Base-by-base conservation (phyloP, 1,284 basidiomycete species). In the Microbotryum lychnidis-dioicae region DNA sequence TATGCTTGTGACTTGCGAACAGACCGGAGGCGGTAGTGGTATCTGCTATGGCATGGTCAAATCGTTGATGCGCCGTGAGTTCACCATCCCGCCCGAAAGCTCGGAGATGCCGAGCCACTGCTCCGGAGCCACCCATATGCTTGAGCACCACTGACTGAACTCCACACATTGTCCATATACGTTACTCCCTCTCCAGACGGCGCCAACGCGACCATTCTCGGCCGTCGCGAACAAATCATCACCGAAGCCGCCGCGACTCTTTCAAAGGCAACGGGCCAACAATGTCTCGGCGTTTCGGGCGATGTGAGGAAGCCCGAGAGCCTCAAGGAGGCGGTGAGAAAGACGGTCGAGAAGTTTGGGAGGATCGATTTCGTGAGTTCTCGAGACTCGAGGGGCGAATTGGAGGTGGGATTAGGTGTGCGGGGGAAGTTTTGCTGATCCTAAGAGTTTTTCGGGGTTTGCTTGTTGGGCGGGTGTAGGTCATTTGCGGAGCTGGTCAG, bases 31-130 rank as follows among this genome's bases (percentile, higher is more conserved):
- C 10, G 66, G 63, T 1, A 52, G 47, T 16, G 63, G 63, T 14
- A 97, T 98, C 76, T 92, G 93, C 77, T 87, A 87, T 70, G 83
- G 79, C 56, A 92, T 97, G 85, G 87, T 86, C 46, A 83, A 89
- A 73, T 82, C 85, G 33, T 79, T 93, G 84, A 91, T 97, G 89
- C 79, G 80, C 29, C 90, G 91, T 74, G 91, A 44, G 60, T 50
- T 37, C 18, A 6, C 31, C 18, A 21, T 1, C 29, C 16, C 20
- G 56, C 23, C 4, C 9, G 50, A 46, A 25, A 18, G 6, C 44
- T 16, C 2, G n/a, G 66, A 91, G 50, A 54, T 55, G 63, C 68
- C 18, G 65, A 18, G 37, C 14, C 47, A 47, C 57, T 21, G n/a
- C 27, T 48, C 23, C 20, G 45, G 14, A 25, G 44, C 14, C 14